Conservation (phyloP, 2,329 filamentous ascomycete species). For the Trichoderma atrobrunneum region DNA sequence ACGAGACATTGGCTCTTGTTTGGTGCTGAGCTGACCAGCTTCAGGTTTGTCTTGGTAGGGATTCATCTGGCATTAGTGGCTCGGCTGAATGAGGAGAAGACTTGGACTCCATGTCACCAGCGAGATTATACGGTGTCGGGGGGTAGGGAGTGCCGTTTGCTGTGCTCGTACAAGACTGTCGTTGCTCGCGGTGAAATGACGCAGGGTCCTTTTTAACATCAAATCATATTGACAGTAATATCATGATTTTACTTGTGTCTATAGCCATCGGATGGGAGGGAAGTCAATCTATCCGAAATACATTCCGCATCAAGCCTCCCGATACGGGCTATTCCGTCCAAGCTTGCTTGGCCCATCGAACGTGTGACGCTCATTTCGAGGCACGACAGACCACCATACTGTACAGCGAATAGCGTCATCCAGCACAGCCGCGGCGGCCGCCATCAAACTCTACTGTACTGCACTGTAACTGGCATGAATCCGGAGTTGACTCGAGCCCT, state of each 20-base stretch:
- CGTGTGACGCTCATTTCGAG: background rate
- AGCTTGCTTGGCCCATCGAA: background rate
- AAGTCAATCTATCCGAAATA: background rate
- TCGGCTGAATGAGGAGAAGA: conserved; percentile 6
- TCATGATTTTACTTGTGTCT: background rate
- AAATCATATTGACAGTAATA: background rate
- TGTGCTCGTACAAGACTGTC: background rate
- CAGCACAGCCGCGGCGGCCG: background rate
- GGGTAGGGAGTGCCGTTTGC: background rate
- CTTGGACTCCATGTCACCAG: background rate
- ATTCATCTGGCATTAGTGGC: conserved; percentile 4
- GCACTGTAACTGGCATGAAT: background rate
- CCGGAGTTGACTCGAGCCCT: background rate
- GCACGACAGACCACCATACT: background rate
- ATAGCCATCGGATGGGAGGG: background rate
- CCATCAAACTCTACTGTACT: background rate
- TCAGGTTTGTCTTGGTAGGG: background rate
- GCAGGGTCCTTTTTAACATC: background rate
- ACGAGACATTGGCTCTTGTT: background rate
- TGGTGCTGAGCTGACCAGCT: conserved; percentile 10
- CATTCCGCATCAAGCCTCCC: background rate
- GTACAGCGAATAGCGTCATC: background rate
- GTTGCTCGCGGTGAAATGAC: background rate
- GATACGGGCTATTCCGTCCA: background rate
- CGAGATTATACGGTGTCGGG: conserved; percentile 5